phyloP scores from a whole-genome alignment of 2,329 filamentous ascomycete species.

The Fusarium marasasianum region DNA sequence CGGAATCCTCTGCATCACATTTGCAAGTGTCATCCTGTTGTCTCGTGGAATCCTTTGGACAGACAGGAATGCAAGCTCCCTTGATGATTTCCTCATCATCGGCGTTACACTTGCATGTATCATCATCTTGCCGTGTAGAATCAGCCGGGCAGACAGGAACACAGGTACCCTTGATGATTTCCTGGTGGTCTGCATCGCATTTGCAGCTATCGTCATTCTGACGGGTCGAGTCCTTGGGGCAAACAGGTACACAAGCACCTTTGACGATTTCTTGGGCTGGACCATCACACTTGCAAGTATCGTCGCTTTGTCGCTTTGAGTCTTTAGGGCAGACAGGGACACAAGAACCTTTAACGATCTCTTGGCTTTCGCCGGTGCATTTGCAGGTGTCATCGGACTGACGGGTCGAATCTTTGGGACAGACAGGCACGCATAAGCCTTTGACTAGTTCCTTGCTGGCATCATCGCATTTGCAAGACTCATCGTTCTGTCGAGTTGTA shows the following conservation, averaged over 20 bases:
- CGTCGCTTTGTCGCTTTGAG: background rate
- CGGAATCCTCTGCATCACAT: fast-evolving
- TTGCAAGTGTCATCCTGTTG: background rate
- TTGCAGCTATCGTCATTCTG: background rate
- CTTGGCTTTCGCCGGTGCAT: background rate
- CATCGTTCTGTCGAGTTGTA: background rate
- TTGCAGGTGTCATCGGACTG: background rate
- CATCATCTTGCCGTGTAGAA: background rate
- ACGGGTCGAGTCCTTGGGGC: background rate
- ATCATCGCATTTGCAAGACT: background rate
- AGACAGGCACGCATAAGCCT: background rate
- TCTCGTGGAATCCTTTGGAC: background rate
- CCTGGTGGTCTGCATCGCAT: background rate
- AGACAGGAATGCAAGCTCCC: fast-evolving
- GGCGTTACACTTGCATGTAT: background rate
- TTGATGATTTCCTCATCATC: background rate
- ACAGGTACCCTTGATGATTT: background rate
- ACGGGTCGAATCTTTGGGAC: background rate
- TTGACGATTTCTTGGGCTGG: background rate
- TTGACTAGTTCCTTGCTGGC: background rate
- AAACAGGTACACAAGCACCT: background rate
- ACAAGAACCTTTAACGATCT: background rate
- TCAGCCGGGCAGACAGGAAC: background rate
- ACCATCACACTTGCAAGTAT: background rate
- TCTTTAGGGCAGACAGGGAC: background rate